Evolutionary conservation across 139 green algal genomes (phyloP).

Genomic region (Monoraphidium neglectum): DNA sequence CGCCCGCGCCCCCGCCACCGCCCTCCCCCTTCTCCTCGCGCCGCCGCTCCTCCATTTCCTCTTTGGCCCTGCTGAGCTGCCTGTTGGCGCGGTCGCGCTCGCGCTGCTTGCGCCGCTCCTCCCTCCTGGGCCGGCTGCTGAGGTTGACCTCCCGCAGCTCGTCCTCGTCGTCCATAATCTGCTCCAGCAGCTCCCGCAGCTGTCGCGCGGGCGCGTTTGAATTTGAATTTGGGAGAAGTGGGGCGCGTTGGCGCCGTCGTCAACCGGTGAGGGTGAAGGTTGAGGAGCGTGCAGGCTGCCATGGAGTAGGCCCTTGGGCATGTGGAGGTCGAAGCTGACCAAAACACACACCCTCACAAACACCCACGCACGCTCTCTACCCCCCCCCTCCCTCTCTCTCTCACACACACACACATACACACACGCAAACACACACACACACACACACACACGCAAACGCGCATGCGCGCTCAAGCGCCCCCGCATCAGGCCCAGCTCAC

Average conservation of each 20-base stretch:
- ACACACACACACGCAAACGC: no score
- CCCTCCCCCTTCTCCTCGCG: neutral
- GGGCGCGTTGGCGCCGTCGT: neutral
- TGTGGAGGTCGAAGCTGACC: neutral
- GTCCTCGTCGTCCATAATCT: slow-evolving; percentile 95
- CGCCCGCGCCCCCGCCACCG: neutral
- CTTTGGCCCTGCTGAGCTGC: slow-evolving; percentile 51
- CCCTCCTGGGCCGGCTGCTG: slow-evolving; percentile 68
- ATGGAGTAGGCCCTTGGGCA: neutral
- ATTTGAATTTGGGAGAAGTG: neutral
- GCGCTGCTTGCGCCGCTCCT: slow-evolving; percentile 76
- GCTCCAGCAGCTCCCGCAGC: slow-evolving; percentile 76
- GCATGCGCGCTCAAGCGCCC: no score
- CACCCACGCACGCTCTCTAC: no score
- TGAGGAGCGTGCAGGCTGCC: neutral
- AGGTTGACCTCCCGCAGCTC: slow-evolving; percentile 91
- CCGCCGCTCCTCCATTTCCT: slow-evolving; percentile 21
- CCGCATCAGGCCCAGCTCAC: no score
- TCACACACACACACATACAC: no score
- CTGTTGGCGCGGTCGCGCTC: slow-evolving; percentile 85
- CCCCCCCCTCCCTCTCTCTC: no score
- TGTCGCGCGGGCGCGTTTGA: neutral
- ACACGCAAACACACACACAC: no score
- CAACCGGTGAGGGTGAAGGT: neutral
- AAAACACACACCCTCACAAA: neutral